These are phyloP conservation scores for Manihot esculenta DNA, from an alignment of 441 rosid species.

Conservation along the genomic window DNA sequence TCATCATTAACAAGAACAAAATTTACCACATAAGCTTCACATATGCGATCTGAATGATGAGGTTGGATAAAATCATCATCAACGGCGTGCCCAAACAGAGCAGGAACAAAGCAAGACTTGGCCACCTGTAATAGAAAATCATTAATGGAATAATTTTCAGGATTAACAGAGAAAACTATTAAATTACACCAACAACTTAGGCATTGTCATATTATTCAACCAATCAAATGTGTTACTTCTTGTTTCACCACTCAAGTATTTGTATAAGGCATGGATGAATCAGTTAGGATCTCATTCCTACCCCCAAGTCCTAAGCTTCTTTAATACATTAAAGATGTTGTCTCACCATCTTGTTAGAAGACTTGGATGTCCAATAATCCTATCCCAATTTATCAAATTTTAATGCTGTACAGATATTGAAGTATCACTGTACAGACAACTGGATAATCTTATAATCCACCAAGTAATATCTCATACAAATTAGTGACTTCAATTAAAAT, in stretches of 20 bases:
- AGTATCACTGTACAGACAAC: too few species aligned
- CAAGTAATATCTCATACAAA: not conserved
- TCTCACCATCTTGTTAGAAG: not conserved
- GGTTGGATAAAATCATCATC: slow-evolving; percentile 95
- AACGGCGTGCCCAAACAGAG: slow-evolving; percentile 86
- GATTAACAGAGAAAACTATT: slow-evolving; percentile 5
- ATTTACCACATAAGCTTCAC: slow-evolving; percentile 74
- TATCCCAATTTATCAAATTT: not conserved
- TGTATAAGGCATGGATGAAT: not conserved
- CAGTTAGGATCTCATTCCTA: not conserved
- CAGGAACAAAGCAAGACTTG: slow-evolving; percentile 90
- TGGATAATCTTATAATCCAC: not conserved
- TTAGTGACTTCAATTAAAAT: not conserved
- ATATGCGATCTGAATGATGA: slow-evolving; percentile 90
- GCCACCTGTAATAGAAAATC: slow-evolving; percentile 61
- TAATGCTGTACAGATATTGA: too few species aligned
- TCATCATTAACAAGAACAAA: slow-evolving; percentile 13
- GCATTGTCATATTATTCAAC: not conserved
- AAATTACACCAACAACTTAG: not conserved
- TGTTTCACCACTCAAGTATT: not conserved
- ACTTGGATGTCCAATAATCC: not conserved
- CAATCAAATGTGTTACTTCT: not conserved
- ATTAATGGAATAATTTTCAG: not conserved
- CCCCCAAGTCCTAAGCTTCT: not conserved
- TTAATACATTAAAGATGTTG: not conserved